phyloP scores from a whole-genome alignment of 352 stramenopile species.

The Pythium sp. region DNA sequence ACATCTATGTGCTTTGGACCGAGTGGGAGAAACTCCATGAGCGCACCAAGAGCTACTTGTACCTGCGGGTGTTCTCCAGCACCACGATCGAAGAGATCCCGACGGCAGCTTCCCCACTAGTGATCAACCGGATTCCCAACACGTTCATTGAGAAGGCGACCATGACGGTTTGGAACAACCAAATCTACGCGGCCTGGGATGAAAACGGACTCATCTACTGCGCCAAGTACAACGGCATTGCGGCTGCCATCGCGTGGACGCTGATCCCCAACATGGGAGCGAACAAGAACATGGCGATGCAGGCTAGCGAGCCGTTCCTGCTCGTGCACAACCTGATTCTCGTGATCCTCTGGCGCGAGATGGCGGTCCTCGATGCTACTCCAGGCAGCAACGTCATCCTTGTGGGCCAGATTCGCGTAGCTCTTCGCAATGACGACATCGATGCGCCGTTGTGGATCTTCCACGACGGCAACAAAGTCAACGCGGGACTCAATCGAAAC shows the following conservation, averaged over 20 bases:
- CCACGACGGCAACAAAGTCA: constrained; percentile 52
- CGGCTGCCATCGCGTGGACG: constrained; percentile 37
- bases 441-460: constrained; percentile 68
- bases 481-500: constrained; percentile 50
- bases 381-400: not conserved
- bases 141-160: constrained; percentile 53
- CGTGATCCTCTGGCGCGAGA: constrained; percentile 63
- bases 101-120: constrained; percentile 14
- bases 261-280: constrained; percentile 60
- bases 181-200: constrained; percentile 68
- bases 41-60: constrained; percentile 45
- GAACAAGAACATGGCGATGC: constrained; percentile 58
- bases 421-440: constrained; percentile 45
- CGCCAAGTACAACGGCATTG: constrained; percentile 48
- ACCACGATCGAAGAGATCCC: constrained; percentile 32
- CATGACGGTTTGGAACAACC: constrained; percentile 38
- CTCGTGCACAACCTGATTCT: constrained; percentile 60
- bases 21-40: constrained; percentile 41
- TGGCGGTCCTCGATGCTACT: constrained; percentile 11
- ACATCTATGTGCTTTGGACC: constrained; percentile 69
- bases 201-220: constrained; percentile 61
- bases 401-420: constrained; percentile 54
- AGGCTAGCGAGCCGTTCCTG: constrained; percentile 36
- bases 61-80: constrained; percentile 50
- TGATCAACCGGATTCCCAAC: constrained; percentile 45